Conservation (phyloP, 2,329 filamentous ascomycete genomes). For the Gaeumannomyces tritici region DNA sequence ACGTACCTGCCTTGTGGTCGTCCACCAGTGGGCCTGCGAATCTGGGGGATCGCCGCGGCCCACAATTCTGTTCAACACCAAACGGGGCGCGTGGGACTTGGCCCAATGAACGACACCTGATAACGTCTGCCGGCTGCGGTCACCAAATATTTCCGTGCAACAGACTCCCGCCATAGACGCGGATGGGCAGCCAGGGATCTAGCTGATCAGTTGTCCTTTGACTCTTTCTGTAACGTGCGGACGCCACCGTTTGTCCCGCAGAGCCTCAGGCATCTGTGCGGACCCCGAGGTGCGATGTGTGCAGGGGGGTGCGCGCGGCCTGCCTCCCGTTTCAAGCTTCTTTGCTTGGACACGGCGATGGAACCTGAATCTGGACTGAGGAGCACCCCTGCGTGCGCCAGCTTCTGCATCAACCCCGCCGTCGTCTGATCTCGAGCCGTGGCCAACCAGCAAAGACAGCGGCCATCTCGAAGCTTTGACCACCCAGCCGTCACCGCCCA, state of each 20-base stretch:
- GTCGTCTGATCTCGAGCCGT: neutral
- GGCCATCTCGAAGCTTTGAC: neutral
- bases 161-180: neutral
- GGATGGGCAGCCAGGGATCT: neutral
- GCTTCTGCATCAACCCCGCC: neutral
- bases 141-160: neutral
- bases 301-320: neutral
- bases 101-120: neutral
- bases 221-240: neutral
- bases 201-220: too few species aligned
- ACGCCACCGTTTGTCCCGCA: neutral
- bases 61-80: neutral
- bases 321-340: neutral
- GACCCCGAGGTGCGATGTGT: too few species aligned
- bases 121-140: neutral
- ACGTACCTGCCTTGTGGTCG: neutral
- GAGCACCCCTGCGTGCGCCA: neutral
- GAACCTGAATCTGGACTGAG: neutral
- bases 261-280: neutral
- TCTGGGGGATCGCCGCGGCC: neutral
- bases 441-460: neutral
- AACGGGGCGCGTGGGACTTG: neutral
- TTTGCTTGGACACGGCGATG: neutral
- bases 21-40: neutral
- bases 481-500: neutral